Conservation (phyloP, 345 rosid species). For the Hevea brasiliensis region DNA sequence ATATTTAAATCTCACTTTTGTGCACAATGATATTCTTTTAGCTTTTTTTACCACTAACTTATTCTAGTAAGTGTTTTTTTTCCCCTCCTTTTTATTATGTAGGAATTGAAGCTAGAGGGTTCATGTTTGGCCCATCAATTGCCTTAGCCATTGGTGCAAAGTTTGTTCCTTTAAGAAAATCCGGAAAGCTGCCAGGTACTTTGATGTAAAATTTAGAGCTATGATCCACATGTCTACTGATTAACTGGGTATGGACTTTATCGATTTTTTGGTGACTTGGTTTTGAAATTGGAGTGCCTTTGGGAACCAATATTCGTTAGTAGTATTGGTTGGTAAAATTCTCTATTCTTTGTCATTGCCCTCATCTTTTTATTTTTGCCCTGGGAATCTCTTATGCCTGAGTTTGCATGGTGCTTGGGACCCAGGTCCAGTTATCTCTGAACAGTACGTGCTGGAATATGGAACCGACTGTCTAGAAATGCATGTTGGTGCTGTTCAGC, state of each 20-base stretch:
- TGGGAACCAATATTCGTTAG: not conserved
- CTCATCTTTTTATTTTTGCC: not conserved
- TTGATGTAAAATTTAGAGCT: not conserved
- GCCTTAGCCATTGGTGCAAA: constrained; percentile 95
- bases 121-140: constrained; percentile 87
- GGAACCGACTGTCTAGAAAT: constrained; percentile 84
- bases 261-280: not conserved
- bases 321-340: not conserved
- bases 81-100: not conserved
- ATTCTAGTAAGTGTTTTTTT: not conserved
- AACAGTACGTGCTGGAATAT: constrained; percentile 71
- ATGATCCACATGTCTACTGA: not conserved
- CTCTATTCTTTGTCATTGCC: not conserved
- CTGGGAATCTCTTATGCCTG: not conserved
- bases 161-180: constrained; percentile 85
- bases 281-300: not conserved
- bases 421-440: constrained; percentile 70
- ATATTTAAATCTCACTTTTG: not conserved
- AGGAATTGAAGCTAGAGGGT: constrained; percentile 94
- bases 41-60: not conserved
- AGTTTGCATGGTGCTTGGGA: not conserved
- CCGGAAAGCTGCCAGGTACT: constrained; percentile 76
- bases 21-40: not conserved
- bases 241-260: not conserved
- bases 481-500: constrained; percentile 73